Conservation (phyloP, 2,329 filamentous ascomycete species). For the Hypoxylon sp. region DNA sequence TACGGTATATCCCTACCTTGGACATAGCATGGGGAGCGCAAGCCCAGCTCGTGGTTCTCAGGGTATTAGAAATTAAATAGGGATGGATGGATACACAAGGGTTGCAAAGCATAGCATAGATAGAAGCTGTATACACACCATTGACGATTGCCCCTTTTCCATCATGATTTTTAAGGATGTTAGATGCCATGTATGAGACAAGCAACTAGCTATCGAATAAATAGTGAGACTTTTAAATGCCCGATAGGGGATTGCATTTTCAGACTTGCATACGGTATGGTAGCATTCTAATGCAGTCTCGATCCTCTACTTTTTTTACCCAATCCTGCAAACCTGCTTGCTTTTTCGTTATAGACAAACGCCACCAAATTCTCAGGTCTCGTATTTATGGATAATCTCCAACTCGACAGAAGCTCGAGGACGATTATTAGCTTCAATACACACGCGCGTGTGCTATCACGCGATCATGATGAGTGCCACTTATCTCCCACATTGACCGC, state of each 20-base stretch:
- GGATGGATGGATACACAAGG: conserved; percentile 22
- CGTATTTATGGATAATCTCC: conserved; percentile 8
- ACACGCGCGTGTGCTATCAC: neutral
- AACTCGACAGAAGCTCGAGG: neutral
- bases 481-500: neutral
- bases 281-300: conserved; percentile 5
- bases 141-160: neutral
- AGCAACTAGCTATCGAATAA: neutral
- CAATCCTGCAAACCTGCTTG: conserved; percentile 4
- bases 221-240: neutral
- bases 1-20: conserved; percentile 36
- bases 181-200: neutral
- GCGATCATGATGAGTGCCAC: neutral
- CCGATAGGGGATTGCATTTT: neutral
- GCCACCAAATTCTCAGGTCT: conserved; percentile 18
- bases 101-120: conserved; percentile 31
- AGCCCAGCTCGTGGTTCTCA: conserved; percentile 16
- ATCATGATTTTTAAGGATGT: neutral
- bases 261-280: conserved; percentile 3
- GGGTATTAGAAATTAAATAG: conserved; percentile 19
- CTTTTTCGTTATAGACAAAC: conserved; percentile 15
- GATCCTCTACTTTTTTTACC: neutral
- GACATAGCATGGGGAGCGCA: conserved; percentile 37
- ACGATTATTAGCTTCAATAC: neutral
- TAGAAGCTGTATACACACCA: conserved; percentile 17